These are phyloP conservation scores for Pulveroboletus sp. DNA, from an alignment of 768 basidiomycete genomes.

Conservation along the genomic window DNA sequence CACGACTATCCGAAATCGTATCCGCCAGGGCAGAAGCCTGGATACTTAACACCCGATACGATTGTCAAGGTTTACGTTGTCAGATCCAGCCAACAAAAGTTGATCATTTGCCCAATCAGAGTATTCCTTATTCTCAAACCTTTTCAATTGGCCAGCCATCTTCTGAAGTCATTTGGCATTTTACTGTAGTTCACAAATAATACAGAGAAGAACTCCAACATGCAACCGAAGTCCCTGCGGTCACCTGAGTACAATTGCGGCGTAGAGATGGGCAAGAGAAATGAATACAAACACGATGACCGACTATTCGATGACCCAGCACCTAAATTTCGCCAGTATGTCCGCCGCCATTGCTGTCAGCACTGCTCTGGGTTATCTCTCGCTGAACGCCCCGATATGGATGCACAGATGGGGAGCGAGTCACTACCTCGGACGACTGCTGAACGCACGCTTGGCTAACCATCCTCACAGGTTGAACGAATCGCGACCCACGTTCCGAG, in stretches of 20 bases:
- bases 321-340: constrained; percentile 9
- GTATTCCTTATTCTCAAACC: too few relatives aligned
- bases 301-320: constrained; percentile 30
- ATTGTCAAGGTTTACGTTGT: too few relatives aligned
- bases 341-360: constrained; percentile 3
- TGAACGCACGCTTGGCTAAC: constrained; percentile 1
- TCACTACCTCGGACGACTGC: constrained; percentile 35
- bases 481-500: constrained; percentile 18
- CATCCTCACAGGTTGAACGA: constrained; percentile 19
- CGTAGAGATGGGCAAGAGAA: neutral
- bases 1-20: too few relatives aligned
- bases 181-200: too few relatives aligned
- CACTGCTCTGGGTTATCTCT: constrained; percentile 2
- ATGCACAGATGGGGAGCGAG: constrained; percentile 26
- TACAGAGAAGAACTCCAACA: neutral
- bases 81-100: too few relatives aligned
- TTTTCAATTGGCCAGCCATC: too few relatives aligned
- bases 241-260: neutral
- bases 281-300: neutral
- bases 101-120: too few relatives aligned
- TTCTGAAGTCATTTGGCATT: too few relatives aligned
- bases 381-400: constrained; percentile 27
- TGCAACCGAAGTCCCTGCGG: neutral
- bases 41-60: too few relatives aligned
- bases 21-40: too few relatives aligned